Conservation (phyloP, 1,284 basidiomycete species). For the Moesziomyces aphidis region DNA sequence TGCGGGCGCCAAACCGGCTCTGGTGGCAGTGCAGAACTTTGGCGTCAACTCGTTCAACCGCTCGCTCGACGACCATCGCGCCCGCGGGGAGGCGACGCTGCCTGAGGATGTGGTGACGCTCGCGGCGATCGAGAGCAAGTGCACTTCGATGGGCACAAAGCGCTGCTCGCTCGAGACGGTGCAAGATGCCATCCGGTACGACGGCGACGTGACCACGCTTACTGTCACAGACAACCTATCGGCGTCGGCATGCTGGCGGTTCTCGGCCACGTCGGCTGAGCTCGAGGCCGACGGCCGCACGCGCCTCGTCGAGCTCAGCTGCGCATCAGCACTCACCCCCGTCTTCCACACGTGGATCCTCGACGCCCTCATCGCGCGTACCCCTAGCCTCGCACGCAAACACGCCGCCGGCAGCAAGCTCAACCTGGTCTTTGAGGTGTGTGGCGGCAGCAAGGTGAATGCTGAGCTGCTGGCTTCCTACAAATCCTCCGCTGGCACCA, state of each 20-base stretch:
- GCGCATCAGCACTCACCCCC: slow-evolving; percentile 49
- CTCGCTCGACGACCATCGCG: slow-evolving; percentile 20
- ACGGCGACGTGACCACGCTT: slow-evolving; percentile 26
- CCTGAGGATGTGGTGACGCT: slow-evolving; percentile 24
- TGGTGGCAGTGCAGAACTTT: slow-evolving; percentile 53
- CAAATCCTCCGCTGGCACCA: neutral
- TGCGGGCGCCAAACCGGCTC: slow-evolving; percentile 1
- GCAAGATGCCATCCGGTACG: slow-evolving; percentile 43
- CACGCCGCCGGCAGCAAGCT: slow-evolving; percentile 14
- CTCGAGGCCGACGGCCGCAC: neutral
- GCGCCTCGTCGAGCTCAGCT: slow-evolving; percentile 62
- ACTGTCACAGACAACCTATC: slow-evolving; percentile 52
- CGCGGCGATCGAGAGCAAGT: slow-evolving; percentile 52
- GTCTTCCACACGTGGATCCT: slow-evolving; percentile 49
- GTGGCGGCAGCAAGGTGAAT: slow-evolving; percentile 57
- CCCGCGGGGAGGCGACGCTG: neutral
- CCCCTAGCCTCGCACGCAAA: neutral
- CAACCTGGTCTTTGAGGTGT: slow-evolving; percentile 59
- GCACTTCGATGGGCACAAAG: slow-evolving; percentile 60
- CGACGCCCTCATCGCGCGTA: slow-evolving; percentile 12
- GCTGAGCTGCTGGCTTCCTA: slow-evolving; percentile 20
- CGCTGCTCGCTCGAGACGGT: slow-evolving; percentile 35
- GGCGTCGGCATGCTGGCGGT: slow-evolving; percentile 46
- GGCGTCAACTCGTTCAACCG: slow-evolving; percentile 52
- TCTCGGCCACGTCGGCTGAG: neutral